A percentile compares a stretch with the other conserved stretches of the same genome.
Evolutionary conservation across 768 basidiomycete genomes (phyloP).

Genomic region (Mycena olivaceomarginata): DNA sequence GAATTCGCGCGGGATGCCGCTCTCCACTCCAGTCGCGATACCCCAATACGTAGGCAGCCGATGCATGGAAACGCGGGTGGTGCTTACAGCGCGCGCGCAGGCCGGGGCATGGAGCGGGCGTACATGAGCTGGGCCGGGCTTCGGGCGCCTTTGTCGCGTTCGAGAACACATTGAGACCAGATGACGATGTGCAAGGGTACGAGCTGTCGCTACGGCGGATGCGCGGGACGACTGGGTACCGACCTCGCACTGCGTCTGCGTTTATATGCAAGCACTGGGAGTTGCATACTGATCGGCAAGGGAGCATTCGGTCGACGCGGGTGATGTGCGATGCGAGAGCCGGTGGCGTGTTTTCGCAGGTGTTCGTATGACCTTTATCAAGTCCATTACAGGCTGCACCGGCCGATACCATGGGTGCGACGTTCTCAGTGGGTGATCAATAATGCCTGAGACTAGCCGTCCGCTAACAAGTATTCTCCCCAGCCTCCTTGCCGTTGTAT

Average conservation of each 20-base stretch:
- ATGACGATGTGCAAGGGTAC: not conserved
- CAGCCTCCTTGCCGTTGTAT: too few species aligned
- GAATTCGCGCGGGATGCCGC: too few species aligned
- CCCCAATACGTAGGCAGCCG: not conserved
- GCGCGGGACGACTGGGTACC: constrained; percentile 35
- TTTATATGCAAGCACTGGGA: constrained; percentile 7
- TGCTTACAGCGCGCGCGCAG: not conserved
- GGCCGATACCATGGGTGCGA: too few species aligned
- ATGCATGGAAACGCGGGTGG: constrained; percentile 7
- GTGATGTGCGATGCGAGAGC: too few species aligned
- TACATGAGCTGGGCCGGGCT: constrained; percentile 19
- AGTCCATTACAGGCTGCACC: too few species aligned
- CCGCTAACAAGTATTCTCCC: too few species aligned
- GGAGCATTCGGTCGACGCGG: constrained; percentile 23
- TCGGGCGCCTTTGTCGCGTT: constrained; percentile 30
- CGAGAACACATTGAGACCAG: not conserved
- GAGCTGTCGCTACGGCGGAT: not conserved
- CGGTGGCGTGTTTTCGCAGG: too few species aligned
- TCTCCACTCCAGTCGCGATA: too few species aligned
- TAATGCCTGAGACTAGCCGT: rapidly evolving
- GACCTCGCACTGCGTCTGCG: constrained; percentile 10
- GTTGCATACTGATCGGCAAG: constrained; percentile 17
- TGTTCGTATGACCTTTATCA: too few species aligned
- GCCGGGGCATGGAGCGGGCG: not conserved
- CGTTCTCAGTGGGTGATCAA: too few species aligned